Base-by-base conservation (phyloP, 2,329 filamentous ascomycete species). In the Trichoderma koningii region DNA sequence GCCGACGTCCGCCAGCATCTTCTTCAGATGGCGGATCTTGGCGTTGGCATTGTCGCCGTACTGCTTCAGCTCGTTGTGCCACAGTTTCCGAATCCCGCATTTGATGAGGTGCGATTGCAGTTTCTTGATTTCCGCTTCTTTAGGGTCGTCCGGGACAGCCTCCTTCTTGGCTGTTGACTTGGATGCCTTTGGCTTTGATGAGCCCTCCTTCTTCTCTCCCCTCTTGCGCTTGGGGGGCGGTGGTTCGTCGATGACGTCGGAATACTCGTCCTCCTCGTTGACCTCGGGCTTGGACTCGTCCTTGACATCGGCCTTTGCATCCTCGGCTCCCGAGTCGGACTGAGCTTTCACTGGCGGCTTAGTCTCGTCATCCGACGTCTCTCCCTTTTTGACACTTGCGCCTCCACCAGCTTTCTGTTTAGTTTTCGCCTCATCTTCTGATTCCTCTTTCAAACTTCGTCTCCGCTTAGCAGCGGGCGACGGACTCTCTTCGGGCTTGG, bases 81-180 rank as follows among this genome's bases (percentile, higher is more conserved):
- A 99, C 67, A 97, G 85, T 75, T 97, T 98, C 61, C 92, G 89
- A 63, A 97, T 87, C 34, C 94, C 94, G 72, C 94, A 99, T 77
- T 97, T 97, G 52, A 89, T 79, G 7, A 99, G 84, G 76, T 94
- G 92, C 9, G 87, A 86, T 78, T 98, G 94, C 3, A 98, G 82
- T 55, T 88, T 90, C 76, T 97, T 98, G 74, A 97, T 90, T 75
- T 96, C 91, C 3, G 85, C 87, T 66, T 92, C 87, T 66, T 93
- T 85, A 0, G 89, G 85, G 68, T 92, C 74, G 19, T 78, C 73
- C 2, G 76, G 56, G 7, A 70, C 47, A 10, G 51, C 19, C 56
- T 78, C 76, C 66, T 71, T 75, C 68, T 75, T 76, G 55, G 56
- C 38, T 6, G 63, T 53, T 17, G 71, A 52, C 55, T 76, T 78